Conservation (phyloP, 345 rosid species). For the Populus tremula region DNA sequence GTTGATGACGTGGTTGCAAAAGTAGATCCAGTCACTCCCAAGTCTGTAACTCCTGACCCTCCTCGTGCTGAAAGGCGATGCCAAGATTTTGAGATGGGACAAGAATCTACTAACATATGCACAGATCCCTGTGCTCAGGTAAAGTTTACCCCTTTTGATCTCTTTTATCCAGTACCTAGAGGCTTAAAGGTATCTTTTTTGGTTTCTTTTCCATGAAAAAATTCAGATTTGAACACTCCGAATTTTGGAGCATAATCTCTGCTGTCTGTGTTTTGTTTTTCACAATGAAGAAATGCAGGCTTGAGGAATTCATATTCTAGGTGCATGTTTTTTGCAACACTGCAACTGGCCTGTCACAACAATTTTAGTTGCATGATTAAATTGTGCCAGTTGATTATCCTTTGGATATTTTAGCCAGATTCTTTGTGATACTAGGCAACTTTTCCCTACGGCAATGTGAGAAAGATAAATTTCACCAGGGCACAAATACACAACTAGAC, state of each 20-base stretch:
- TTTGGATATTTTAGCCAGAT: background rate
- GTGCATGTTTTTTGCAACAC: background rate
- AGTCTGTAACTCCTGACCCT: constrained; percentile 65
- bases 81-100: constrained; percentile 32
- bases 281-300: background rate
- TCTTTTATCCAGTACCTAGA: background rate
- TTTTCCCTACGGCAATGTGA: background rate
- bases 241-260: background rate
- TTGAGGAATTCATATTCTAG: background rate
- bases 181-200: background rate
- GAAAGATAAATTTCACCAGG: background rate
- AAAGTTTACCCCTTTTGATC: constrained; percentile 2
- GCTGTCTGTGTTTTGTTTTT: background rate
- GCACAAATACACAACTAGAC: background rate
- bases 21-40: constrained; percentile 77
- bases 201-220: background rate
- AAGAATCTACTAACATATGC: constrained; percentile 18
- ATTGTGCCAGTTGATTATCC: background rate
- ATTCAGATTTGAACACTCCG: background rate
- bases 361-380: background rate
- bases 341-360: background rate
- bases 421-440: background rate
- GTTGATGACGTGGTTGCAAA: constrained; percentile 33
- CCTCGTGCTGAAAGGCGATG: constrained; percentile 39
- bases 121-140: constrained; percentile 46